Conservation (phyloP, 2,329 filamentous ascomycete genomes). For the Amauroascus niger region DNA sequence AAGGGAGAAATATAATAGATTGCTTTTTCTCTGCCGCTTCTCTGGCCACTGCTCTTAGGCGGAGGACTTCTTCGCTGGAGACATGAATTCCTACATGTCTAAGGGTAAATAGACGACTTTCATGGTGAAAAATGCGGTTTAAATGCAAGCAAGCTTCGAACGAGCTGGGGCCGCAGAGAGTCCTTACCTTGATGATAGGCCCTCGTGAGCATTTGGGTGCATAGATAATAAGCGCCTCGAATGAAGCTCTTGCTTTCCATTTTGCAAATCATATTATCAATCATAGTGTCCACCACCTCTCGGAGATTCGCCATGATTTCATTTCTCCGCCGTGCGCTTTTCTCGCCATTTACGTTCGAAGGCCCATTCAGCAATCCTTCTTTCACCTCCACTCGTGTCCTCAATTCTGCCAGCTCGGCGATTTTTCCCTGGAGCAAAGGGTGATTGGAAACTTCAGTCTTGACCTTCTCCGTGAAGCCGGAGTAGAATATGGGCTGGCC, state of each 20-base stretch:
- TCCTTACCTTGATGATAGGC: slow-evolving; percentile 77
- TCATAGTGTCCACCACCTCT: slow-evolving; percentile 75
- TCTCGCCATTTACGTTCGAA: slow-evolving; percentile 20
- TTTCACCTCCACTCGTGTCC: slow-evolving; percentile 64
- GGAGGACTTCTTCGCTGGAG: slow-evolving; percentile 82
- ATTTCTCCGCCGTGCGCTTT: slow-evolving; percentile 29
- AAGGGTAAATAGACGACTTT: not conserved
- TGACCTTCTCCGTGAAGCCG: slow-evolving; percentile 88
- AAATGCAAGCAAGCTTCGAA: not conserved
- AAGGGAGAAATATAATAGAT: slow-evolving; percentile 90
- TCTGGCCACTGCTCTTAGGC: slow-evolving; percentile 70
- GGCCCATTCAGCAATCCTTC: slow-evolving; percentile 55
- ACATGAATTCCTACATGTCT: slow-evolving; percentile 62
- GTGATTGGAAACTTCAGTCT: slow-evolving; percentile 62
- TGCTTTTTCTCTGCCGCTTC: slow-evolving; percentile 78
- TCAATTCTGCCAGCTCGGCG: slow-evolving; percentile 61
- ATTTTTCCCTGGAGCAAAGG: slow-evolving; percentile 67
- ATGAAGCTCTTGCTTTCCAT: slow-evolving; percentile 94
- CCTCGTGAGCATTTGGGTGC: slow-evolving; percentile 76
- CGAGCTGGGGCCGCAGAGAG: not conserved
- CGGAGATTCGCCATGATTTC: slow-evolving; percentile 64
- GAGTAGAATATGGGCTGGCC: slow-evolving; percentile 89
- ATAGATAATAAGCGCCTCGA: slow-evolving; percentile 78
- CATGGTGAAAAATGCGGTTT: not conserved
- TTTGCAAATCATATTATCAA: slow-evolving; percentile 97